Base-by-base conservation (phyloP, 257 asterid genomes). In the Solanum paucissectum region DNA sequence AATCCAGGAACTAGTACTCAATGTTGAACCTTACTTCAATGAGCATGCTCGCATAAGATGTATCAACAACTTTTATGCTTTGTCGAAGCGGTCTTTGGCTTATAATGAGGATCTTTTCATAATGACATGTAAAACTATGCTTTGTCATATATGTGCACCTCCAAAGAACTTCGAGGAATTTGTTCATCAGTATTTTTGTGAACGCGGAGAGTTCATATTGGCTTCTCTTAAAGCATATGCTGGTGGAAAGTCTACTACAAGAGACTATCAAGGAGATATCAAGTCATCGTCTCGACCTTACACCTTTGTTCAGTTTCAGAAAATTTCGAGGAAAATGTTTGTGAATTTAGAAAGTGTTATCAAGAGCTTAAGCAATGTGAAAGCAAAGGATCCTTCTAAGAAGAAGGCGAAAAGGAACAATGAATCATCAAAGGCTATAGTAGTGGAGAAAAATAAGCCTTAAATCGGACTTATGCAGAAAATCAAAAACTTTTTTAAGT, bases 1-100 rank as follows among this genome's bases (percentile, higher is more conserved):
- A 2, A 88, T 95, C 14, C 98, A 93, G 85, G 94, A 97, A 52
- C 93, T 95, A 12, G 96, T 94, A 66, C 91, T 95, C n/a, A 93
- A 94, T 34, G 87, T 81, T 9, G 83, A 87, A 18, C 98, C 98
- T 1, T 94, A 40, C 52, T 94, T 90, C 89, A 94, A 93, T 14
- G 96, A 94, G 89, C 95, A 95, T n/a, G 92, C 44, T 7, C 33
- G 3, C 29, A 75, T 3, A 34, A 36, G 0, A 66, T 18, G 83
- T 18, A 73, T 32, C 75, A 33, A 29, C 32, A 2, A 0, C 9
- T 10, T 7, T 3, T 20, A 72, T 7, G 0, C 3, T 18, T 84
- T 91, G 90, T 18, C 29, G 7, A 88, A 75, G 1, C 18, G 1
- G 1, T 90, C 94, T 7, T 74, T 77, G 69, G 38, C 86, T 25